Percentiles rank a stretch among this genome's conserved stretches.
Conservation (phyloP, 495 filamentous ascomycete species). For the Chaetomium tenue region DNA sequence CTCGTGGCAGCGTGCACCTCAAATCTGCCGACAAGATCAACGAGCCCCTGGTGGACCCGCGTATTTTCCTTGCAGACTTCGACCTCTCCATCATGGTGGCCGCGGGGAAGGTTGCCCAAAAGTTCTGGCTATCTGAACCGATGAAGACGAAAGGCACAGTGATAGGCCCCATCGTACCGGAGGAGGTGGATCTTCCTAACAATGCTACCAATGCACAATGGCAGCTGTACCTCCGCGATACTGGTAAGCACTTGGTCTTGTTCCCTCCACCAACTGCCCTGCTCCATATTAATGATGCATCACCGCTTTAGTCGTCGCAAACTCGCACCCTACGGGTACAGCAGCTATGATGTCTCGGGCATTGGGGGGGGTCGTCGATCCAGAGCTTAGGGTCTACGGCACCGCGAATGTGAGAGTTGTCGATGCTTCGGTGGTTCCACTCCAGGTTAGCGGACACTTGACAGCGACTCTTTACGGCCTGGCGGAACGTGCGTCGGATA, state of each 20-base stretch:
- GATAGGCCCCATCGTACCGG: not conserved
- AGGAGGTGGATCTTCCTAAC: not conserved
- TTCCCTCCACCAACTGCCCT: not conserved
- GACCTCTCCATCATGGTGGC: not conserved
- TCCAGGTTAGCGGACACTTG: not conserved
- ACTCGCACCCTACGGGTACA: slow-evolving; percentile 6
- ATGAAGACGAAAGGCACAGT: slow-evolving; percentile 6
- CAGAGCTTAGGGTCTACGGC: slow-evolving; percentile 10
- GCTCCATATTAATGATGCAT: not conserved
- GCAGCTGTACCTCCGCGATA: slow-evolving; percentile 2
- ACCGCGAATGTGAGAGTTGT: slow-evolving; percentile 9
- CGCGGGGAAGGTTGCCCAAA: not conserved
- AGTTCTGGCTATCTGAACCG: slow-evolving; percentile 6
- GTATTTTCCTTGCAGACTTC: slow-evolving; percentile 11
- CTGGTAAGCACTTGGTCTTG: not conserved
- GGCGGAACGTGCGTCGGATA: slow-evolving; percentile 5
- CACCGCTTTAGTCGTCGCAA: not conserved
- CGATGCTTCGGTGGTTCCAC: slow-evolving; percentile 3
- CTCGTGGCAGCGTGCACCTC: slow-evolving; percentile 8
- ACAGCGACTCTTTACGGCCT: slow-evolving; percentile 4
- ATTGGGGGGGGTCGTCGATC: slow-evolving; percentile 3
- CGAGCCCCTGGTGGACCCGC: slow-evolving; percentile 2
- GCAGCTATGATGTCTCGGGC: slow-evolving; percentile 5
- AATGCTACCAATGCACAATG: slow-evolving; percentile 7
- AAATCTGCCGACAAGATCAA: not conserved